Evolutionary conservation across 768 basidiomycete species (phyloP), one percentile per base, ranked within the genome.

Genomic region (Suillus subalutaceus): DNA sequence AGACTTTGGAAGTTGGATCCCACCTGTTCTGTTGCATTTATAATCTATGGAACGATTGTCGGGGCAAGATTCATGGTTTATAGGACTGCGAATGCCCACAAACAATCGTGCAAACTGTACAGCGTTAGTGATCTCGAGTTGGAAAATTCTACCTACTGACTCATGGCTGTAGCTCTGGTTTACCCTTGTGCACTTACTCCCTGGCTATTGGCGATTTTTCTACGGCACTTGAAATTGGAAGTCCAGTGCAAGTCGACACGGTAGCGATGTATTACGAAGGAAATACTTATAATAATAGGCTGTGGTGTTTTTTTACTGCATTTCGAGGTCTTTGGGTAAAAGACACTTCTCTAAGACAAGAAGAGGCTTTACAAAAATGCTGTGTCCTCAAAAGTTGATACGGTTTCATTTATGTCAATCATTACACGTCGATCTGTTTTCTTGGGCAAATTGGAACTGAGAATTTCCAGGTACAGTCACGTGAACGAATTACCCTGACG

Each of bases 171-270:
- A 65, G 64, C 55, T 65, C 9, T 65, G 64, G 64, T 61, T 65
- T 30, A 26, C 41, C 15, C n/a, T 65, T n/a, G 59, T 32, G 6
- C 64, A 65, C 35, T 35, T 65, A 43, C 64, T 65, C n/a, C 64
- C 64, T 20, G 64, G 64, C 41, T 65, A 65, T 63, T 65, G 64
- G 64, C 23, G 60, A 26, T 65, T 62, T 65, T 61, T 63, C 43
- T 59, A 65, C 41, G 38, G 57, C 23, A 26, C 15, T 58, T 58
- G 38, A 58, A 23, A 23, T 37, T 37, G 20, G 20, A 37, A 20
- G n/a, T 18, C 23, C 12, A 23, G 48, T 23, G 44, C 44, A n/a
- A 46, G 44, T 46, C 9, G 4, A 46, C 44, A n/a, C 20, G 46
- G n/a, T 48, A n/a, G n/a, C 46, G n/a, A 44, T 20, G 9, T 44